Percentiles rank a stretch among this genome's conserved stretches.
phyloP scores from a whole-genome alignment of 345 rosid species.

The Passiflora organensis region DNA sequence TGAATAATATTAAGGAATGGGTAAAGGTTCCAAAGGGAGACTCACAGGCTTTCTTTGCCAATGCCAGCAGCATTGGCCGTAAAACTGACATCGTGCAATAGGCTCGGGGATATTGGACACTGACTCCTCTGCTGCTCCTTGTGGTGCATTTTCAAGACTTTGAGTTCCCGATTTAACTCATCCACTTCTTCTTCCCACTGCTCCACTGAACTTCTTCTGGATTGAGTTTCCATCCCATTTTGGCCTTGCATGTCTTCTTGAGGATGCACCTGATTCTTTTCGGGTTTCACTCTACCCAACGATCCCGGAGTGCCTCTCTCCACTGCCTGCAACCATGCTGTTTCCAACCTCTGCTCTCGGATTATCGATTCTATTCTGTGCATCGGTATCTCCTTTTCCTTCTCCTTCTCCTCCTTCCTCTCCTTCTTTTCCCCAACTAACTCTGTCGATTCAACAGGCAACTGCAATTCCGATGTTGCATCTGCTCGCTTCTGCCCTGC shows the following conservation, averaged over 20 bases:
- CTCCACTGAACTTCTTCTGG: slow-evolving; percentile 45
- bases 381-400: slow-evolving; percentile 56
- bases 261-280: slow-evolving; percentile 85
- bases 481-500: slow-evolving; percentile 26
- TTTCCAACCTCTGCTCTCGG: slow-evolving; percentile 87
- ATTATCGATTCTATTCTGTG: slow-evolving; percentile 94
- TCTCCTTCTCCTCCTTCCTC: slow-evolving; percentile 33
- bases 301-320: slow-evolving; percentile 82
- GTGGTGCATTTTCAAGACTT: slow-evolving; percentile 49
- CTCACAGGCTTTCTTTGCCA: slow-evolving; percentile 86
- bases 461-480: slow-evolving; percentile 27
- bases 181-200: slow-evolving; percentile 78
- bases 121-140: slow-evolving; percentile 37
- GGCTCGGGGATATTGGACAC: slow-evolving; percentile 77
- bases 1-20: too few species aligned
- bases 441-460: slow-evolving; percentile 32
- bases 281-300: slow-evolving; percentile 55
- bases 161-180: slow-evolving; percentile 60
- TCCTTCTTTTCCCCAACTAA: slow-evolving; percentile 35
- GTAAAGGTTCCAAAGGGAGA: too few species aligned
- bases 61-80: slow-evolving; percentile 34
- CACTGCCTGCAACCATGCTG: slow-evolving; percentile 91
- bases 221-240: slow-evolving; percentile 41
- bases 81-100: slow-evolving; percentile 58
- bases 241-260: slow-evolving; percentile 57